Base-by-base conservation (phyloP, 2,329 filamentous ascomycete species). In the Venturiaceae sp. region DNA sequence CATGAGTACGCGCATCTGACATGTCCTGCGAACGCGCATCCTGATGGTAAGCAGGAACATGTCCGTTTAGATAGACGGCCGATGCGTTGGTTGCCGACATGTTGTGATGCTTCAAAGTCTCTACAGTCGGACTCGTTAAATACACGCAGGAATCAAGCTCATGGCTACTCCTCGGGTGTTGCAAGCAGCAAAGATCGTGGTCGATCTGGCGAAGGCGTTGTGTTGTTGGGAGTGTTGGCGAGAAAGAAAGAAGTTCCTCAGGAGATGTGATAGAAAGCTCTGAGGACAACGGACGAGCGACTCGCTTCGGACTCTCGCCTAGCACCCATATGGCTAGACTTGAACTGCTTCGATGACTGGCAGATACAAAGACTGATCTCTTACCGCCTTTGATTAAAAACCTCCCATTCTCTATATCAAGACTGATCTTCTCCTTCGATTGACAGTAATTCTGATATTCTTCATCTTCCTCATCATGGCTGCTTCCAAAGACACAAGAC, bases 401-500 rank as follows among this genome's bases (percentile, higher is more conserved):
- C 3, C 13, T 9, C 16, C 3, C 28, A 7, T 6, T 26, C 8
- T 16, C 44, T 47, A 28, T 47, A 47, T 28, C 4, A 13, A 47
- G 11, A 9, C 44, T 6, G 23, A 8, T 2, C 14, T 46, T n/a
- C 44, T 11, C n/a, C 23, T n/a, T 6, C 26, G 16, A 6, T n/a
- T 2, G 13, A 28, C 26, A 28, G 3, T 9, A 50, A 7, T 7
- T 1, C 19, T 50, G 13, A 6, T 50, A n/a, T 30, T 7, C 8
- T 30, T 14, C 5, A n/a, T 30, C 6, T n/a, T 36, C 34, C 33
- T 41, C 54, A 64, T 19, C 59, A 70, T 69, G 68, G 64, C 64
- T 57, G 63, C 62, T 30, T 47, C 67, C 41, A 60, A 61, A 2
- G 34, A 36, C 21, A 36, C 16, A 1, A 53, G 82, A 62, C 78